Conservation (phyloP, 2,329 filamentous ascomycete genomes). For the Ceratocystis smalleyi region DNA sequence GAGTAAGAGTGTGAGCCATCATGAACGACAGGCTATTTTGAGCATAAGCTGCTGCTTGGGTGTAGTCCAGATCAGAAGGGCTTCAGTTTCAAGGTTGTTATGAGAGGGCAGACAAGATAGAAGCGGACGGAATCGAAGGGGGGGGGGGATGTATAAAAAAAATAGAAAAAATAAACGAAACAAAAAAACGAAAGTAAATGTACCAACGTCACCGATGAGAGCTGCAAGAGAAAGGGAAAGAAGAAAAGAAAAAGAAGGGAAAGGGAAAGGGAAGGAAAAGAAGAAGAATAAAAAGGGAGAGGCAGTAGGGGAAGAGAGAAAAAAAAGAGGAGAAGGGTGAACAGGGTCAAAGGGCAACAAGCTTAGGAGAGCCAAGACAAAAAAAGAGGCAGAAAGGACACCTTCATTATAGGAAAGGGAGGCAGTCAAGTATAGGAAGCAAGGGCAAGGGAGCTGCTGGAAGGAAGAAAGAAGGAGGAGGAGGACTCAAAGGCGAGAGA, state of each 20-base stretch:
- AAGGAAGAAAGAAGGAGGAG: constrained; percentile 10
- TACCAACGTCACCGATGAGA: not conserved
- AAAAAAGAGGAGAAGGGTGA: not conserved
- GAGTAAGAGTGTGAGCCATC: constrained; percentile 12
- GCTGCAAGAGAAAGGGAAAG: not conserved
- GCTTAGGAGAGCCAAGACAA: not conserved
- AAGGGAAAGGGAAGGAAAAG: constrained; percentile 5
- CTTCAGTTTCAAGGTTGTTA: not conserved
- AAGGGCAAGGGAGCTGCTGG: not conserved
- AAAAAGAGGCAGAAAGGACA: not conserved
- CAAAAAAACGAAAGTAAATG: constrained; percentile 5
- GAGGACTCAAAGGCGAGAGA: constrained; percentile 16
- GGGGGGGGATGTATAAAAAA: not conserved
- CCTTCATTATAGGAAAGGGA: constrained; percentile 5
- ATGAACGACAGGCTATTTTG: not conserved
- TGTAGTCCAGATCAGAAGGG: not conserved
- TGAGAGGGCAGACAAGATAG: not conserved
- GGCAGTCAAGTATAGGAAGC: not conserved
- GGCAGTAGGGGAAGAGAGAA: constrained; percentile 1
- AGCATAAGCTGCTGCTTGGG: not conserved
- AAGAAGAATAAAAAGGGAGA: constrained; percentile 1
- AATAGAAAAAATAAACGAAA: constrained; percentile 8
- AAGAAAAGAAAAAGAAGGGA: constrained; percentile 8
- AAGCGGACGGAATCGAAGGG: not conserved
- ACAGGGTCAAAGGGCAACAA: constrained; percentile 16